Evolutionary conservation across 2,329 filamentous ascomycete species (phyloP), one percentile per base, ranked within the genome.

Genomic region (Cladosporium sp.): DNA sequence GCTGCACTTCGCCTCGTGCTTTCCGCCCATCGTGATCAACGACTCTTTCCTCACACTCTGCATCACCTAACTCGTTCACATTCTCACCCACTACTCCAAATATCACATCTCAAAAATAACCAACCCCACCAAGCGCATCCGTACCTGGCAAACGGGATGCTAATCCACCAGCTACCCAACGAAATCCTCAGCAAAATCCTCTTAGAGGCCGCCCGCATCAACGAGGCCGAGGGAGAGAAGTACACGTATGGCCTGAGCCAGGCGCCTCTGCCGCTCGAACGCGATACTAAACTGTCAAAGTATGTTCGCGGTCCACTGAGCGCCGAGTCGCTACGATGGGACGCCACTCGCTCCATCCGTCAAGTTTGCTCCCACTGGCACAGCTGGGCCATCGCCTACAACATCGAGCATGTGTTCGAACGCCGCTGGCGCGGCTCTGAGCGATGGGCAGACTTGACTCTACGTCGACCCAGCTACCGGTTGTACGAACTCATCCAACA

Each of bases 171-270:
- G 64, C 78, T 86, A 62, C 84, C 84, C 23, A 78, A 77, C 70
- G 84, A 86, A 77, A 79, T 85, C 66, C 78, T 85, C 67, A 79
- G 79, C 65, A 75, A 80, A 68, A 84, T 86, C 72, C 81, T 86
- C 62, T 76, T 81, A 57, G 75, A 81, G 69, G 79, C 83, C 65
- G 79, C 82, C 67, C 76, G 78, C 66, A 74, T 80, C 70, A 84
- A 85, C 71, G 76, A 78, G 67, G 74, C 75, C 59, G 78, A 84
- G 73, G 79, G 80, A 55, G 80, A 80, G 23, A 78, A 75, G 62
- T 86, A 80, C 74, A 85, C 83, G 64, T 86, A 84, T 71, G 84
- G 84, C 65, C 76, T 86, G 31, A 81, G 78, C 29, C 80, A 85
- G 72, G 79, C 81, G 31, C 80, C 80, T 7, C 74, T 82, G 66